Evolutionary conservation across 1,284 basidiomycete species (phyloP).

Genomic region (Grifola frondosa): DNA sequence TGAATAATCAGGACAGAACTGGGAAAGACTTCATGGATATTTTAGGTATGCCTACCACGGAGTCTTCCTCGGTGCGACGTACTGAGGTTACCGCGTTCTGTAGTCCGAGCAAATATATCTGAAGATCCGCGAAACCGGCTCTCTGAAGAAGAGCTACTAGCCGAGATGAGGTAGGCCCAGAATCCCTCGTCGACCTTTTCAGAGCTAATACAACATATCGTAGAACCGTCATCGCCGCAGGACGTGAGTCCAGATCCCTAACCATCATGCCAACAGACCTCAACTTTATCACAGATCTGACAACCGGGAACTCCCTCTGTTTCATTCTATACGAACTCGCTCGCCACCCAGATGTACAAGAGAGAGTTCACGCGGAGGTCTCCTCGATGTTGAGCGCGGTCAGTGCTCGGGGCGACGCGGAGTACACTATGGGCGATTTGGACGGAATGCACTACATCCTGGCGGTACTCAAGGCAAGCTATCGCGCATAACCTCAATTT

Average conservation of each 20-base stretch:
- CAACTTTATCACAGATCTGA: no score
- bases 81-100: not conserved
- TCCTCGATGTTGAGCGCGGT: slow-evolving; percentile 17
- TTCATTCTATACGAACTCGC: slow-evolving; percentile 33
- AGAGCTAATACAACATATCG: no score
- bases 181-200: no score
- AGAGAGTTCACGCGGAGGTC: slow-evolving; percentile 29
- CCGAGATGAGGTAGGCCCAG: slow-evolving; percentile 30
- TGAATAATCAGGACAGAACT: no score
- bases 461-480: slow-evolving; percentile 6
- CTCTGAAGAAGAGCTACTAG: slow-evolving; percentile 25
- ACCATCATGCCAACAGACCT: slow-evolving; percentile 51
- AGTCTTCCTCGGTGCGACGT: not conserved
- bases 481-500: no score
- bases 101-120: slow-evolving; percentile 25
- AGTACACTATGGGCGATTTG: slow-evolving; percentile 30
- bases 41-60: slow-evolving; percentile 19
- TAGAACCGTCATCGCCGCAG: slow-evolving; percentile 5
- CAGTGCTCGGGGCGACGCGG: slow-evolving; percentile 23
- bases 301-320: slow-evolving; percentile 21
- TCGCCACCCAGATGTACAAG: slow-evolving; percentile 29
- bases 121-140: slow-evolving; percentile 22
- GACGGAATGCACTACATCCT: slow-evolving; percentile 29
- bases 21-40: slow-evolving; percentile 33
- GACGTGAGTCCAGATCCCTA: no score